A percentile compares a stretch with the other conserved stretches of the same genome.
phyloP scores from a whole-genome alignment of 345 rosid species.

The Mallotus nudiflorus region DNA sequence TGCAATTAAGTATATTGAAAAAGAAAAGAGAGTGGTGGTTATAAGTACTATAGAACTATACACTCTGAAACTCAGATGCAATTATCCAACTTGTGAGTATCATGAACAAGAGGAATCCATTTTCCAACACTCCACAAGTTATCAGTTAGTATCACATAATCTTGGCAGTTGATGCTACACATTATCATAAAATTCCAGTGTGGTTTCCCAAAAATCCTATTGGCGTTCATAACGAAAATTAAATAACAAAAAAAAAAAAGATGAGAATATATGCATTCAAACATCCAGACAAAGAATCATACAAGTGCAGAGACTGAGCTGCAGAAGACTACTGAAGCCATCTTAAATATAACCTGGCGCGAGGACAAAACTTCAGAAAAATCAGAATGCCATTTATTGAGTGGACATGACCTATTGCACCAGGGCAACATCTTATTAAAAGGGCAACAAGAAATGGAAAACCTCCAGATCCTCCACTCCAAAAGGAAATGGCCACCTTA shows the following conservation, averaged over 20 bases:
- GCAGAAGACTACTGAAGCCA: background rate
- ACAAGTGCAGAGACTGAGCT: background rate
- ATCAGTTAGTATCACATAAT: background rate
- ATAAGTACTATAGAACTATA: background rate
- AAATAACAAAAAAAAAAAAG: background rate
- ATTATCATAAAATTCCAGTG: background rate
- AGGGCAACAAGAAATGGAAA: background rate
- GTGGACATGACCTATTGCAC: background rate
- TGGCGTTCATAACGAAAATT: background rate
- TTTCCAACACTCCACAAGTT: background rate
- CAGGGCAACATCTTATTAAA: background rate
- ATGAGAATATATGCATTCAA: background rate
- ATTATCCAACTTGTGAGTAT: background rate
- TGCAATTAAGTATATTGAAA: background rate
- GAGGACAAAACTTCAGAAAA: background rate
- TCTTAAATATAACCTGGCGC: background rate
- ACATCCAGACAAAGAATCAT: background rate
- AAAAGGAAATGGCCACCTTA: slow-evolving; percentile 1
- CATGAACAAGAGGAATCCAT: background rate
- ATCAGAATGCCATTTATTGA: background rate
- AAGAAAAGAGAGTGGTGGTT: background rate
- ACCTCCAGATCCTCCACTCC: background rate
- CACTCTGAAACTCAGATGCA: background rate
- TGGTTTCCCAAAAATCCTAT: background rate
- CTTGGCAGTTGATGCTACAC: background rate